Conservation (phyloP, 306 rosid genomes). For the Cucurbita pepo region DNA sequence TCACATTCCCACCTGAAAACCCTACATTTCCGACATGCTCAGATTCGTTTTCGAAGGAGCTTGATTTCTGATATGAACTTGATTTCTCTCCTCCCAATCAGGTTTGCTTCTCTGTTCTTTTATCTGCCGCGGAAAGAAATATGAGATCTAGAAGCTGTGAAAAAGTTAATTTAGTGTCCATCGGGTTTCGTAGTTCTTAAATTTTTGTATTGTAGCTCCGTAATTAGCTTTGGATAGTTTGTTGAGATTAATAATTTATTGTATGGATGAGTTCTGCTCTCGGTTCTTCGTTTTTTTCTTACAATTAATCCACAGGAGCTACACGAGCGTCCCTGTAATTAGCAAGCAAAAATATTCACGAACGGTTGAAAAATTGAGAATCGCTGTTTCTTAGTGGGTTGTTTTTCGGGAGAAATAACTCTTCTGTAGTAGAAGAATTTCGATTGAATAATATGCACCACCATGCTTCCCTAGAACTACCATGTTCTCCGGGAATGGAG, state of each 20-base stretch:
- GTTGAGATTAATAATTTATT: not conserved
- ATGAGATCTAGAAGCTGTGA: not conserved
- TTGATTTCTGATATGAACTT: slow-evolving; percentile 59
- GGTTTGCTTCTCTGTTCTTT: slow-evolving; percentile 10
- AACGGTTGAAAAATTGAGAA: not conserved
- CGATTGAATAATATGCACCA: not conserved
- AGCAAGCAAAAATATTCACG: not conserved
- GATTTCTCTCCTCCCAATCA: slow-evolving; percentile 38
- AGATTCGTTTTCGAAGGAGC: slow-evolving; percentile 51
- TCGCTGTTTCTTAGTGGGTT: not conserved
- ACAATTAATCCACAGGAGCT: too few species aligned
- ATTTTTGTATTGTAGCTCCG: not conserved
- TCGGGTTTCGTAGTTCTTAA: not conserved
- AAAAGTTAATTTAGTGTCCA: not conserved
- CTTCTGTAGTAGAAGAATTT: not conserved
- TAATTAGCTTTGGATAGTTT: not conserved
- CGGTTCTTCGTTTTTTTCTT: not conserved
- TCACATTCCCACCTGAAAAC: slow-evolving; percentile 1
- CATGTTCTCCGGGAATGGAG: too few species aligned
- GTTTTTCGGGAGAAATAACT: not conserved
- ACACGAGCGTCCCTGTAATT: too few species aligned
- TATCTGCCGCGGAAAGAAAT: not conserved
- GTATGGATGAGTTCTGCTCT: not conserved
- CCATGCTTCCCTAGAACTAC: slow-evolving; percentile 24
- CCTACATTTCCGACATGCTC: slow-evolving; percentile 51